phyloP scores from a whole-genome alignment of 2,329 filamentous ascomycete genomes.

The Clonostachys sp. region DNA sequence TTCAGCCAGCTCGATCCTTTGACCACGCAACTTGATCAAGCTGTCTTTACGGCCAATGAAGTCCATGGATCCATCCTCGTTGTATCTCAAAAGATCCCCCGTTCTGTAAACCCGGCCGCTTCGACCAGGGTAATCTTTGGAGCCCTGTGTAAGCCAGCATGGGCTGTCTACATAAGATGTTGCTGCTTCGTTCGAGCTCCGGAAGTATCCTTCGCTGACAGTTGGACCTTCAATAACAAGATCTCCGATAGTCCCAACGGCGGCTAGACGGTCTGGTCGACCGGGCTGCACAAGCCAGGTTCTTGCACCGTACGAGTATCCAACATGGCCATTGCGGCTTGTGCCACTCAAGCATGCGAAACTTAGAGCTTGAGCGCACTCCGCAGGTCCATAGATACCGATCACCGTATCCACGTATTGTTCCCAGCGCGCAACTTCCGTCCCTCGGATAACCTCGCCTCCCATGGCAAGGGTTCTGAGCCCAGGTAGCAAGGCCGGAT shows the following conservation, averaged over 20 bases:
- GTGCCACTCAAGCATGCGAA: neutral
- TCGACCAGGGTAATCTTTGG: constrained; percentile 13
- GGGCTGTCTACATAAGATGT: neutral
- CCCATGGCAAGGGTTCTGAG: constrained; percentile 3
- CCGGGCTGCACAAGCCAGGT: constrained; percentile 2
- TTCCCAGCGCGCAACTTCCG: constrained; percentile 1
- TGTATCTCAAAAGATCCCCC: constrained; percentile 8
- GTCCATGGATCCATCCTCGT: constrained; percentile 8
- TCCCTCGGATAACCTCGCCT: constrained; percentile 3
- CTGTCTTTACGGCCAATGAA: constrained; percentile 26
- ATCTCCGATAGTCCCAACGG: constrained; percentile 1
- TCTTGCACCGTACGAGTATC: neutral
- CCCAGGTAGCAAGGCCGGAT: constrained; percentile 2
- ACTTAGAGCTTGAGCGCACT: constrained; percentile 3
- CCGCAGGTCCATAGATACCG: neutral
- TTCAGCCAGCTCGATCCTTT: constrained; percentile 10
- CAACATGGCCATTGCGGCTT: neutral
- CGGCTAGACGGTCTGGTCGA: neutral
- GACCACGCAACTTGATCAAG: constrained; percentile 41
- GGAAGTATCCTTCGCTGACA: neutral
- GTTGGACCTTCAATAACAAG: constrained; percentile 1
- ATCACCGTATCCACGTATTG: constrained; percentile 1
- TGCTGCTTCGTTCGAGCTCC: too few relatives aligned
- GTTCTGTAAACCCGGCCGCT: constrained; percentile 20
- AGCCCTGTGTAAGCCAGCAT: neutral